These are phyloP conservation scores for Globisporangium paddicum DNA, from an alignment of 352 stramenopile species.

Conservation along the genomic window DNA sequence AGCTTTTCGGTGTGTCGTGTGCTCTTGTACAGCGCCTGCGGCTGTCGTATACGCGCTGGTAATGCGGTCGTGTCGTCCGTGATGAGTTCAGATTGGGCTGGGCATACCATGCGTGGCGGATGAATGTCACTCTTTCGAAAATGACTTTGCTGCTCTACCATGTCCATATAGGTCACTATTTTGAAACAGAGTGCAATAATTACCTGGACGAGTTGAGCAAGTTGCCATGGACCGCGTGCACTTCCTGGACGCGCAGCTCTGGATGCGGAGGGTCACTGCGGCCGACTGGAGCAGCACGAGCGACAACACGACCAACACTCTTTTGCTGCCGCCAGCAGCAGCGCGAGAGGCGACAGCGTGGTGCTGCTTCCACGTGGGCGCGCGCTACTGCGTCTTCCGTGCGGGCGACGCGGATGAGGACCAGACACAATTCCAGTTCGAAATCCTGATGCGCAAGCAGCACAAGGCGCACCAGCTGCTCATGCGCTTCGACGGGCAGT, in stretches of 20 bases:
- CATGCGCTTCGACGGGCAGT: slow-evolving; percentile 22
- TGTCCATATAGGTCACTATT: no score
- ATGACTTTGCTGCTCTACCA: no score
- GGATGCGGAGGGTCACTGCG: slow-evolving; percentile 14
- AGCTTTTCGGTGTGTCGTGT: no score
- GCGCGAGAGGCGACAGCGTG: slow-evolving; percentile 1
- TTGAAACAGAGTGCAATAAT: no score
- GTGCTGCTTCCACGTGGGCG: slow-evolving; percentile 33
- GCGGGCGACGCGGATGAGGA: slow-evolving; percentile 17
- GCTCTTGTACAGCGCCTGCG: background rate
- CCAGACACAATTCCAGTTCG: slow-evolving; percentile 27
- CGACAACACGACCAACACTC: no score
- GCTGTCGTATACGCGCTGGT: background rate
- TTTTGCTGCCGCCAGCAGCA: background rate
- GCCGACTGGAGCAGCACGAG: background rate
- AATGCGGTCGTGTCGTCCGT: no score
- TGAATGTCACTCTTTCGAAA: no score
- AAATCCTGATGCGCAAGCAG: slow-evolving; percentile 11
- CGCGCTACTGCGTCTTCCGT: slow-evolving; percentile 30
- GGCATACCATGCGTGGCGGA: no score
- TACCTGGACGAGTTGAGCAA: no score
- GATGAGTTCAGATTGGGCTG: no score
- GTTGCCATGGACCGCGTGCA: slow-evolving; percentile 25
- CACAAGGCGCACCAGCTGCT: slow-evolving; percentile 3
- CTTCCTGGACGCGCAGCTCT: slow-evolving; percentile 29